Base-by-base conservation (phyloP, 345 rosid species). In the Corymbia maculata region DNA sequence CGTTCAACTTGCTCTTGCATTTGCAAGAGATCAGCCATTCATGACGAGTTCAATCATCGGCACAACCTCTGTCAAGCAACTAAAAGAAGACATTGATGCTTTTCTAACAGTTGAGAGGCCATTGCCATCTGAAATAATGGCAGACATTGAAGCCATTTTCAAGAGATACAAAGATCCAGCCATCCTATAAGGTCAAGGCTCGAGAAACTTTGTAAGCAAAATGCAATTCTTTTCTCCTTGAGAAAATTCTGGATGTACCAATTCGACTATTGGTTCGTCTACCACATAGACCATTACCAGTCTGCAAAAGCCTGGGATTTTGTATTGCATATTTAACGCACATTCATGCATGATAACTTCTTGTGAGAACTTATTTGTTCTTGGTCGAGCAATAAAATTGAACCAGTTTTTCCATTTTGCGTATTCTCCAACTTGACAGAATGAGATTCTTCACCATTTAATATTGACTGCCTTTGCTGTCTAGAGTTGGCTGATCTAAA, bases 71-170 rank as follows among this genome's bases (percentile, higher is more conserved):
- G 88, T 96, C 2, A 93, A 92, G 44, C 99, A 97, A 84, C 91
- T 96, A 10, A 95, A 95, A 88, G 99, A 97, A 92, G 96, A 97
- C 86, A 93, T 95, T 9, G 97, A 95, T 90, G 96, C 96, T 87
- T 95, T 95, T 91, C 75, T 94, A 86, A 89, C 91, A 57, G 93
- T 95, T 6, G 93, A 92, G 86, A 91, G 97, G 88, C 99, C 97
- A 2, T 91, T 96, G 89, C 92, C 97, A 9, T 87, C 90, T 0
- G 94, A 95, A 92, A 90, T 95, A 44, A 92, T 91, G 96, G 94
- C 92, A 45, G 98, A 92, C 87, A 92, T 96, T 52, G 99, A 96
- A 87, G 52, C 91, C 14, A 89, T 94, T 44, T 96, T 94, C 93
- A 94, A 89, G 92, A 95, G 93, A 93, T 93, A 93, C 93, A 95